Evolutionary conservation across 768 basidiomycete genomes (phyloP).

Genomic region (Mycena sanguinolenta): DNA sequence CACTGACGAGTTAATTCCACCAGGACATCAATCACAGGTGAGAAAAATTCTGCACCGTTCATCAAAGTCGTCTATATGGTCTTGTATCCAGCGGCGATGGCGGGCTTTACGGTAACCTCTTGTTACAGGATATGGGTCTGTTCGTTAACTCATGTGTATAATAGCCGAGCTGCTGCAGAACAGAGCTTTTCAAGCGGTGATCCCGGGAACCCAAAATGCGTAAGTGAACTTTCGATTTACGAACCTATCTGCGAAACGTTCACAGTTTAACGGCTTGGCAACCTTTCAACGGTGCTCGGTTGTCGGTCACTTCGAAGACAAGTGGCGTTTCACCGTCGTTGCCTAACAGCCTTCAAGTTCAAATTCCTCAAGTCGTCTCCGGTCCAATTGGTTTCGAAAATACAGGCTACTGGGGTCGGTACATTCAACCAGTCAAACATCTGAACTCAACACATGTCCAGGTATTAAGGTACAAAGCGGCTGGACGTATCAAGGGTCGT

Average conservation of each 20-base stretch:
- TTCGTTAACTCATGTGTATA: slow-evolving; percentile 2
- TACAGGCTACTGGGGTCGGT: slow-evolving; percentile 65
- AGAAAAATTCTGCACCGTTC: too few relatives aligned
- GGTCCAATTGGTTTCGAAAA: slow-evolving; percentile 63
- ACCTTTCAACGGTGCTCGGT: slow-evolving; percentile 53
- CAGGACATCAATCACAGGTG: slow-evolving; percentile 52
- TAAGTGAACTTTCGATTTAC: slow-evolving; percentile 15
- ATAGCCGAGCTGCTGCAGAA: slow-evolving; percentile 65
- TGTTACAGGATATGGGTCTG: neutral
- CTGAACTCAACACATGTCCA: slow-evolving; percentile 26
- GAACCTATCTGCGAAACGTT: neutral
- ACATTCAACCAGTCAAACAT: neutral
- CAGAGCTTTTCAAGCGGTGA: slow-evolving; percentile 70
- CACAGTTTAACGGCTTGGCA: slow-evolving; percentile 59
- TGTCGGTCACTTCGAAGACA: slow-evolving; percentile 55
- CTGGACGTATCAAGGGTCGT: slow-evolving; percentile 69
- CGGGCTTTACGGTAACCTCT: slow-evolving; percentile 51
- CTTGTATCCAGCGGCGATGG: slow-evolving; percentile 49
- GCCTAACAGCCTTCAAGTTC: slow-evolving; percentile 68
- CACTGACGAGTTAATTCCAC: neutral
- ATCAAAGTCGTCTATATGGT: neutral
- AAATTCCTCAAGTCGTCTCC: slow-evolving; percentile 53
- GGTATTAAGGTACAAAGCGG: slow-evolving; percentile 68
- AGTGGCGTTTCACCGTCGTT: slow-evolving; percentile 62
- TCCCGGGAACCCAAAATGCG: slow-evolving; percentile 60